phyloP scores from a whole-genome alignment of 176 grass and related monocot species.

The Paspalum vaginatum region DNA sequence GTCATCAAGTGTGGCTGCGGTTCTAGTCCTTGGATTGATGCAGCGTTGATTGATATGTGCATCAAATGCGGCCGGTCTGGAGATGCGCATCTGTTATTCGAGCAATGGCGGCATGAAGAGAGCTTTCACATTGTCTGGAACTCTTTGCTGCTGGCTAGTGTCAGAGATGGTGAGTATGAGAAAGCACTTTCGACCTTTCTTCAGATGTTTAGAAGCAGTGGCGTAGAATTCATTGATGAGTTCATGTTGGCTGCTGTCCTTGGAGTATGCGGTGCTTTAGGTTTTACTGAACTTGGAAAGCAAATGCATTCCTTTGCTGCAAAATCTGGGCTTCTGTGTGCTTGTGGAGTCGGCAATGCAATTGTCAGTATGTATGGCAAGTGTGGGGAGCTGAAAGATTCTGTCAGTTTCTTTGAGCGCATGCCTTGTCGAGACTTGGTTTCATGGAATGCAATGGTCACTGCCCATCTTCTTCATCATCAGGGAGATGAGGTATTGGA shows the following conservation, averaged over 20 bases:
- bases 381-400: conserved; percentile 53
- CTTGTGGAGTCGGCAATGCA: conserved; percentile 54
- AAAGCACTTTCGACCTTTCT: conserved; percentile 54
- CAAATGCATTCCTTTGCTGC: conserved; percentile 58
- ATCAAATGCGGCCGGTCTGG: conserved; percentile 55
- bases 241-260: conserved; percentile 54
- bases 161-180: conserved; percentile 60
- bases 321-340: conserved; percentile 55
- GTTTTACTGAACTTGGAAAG: conserved; percentile 60
- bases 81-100: conserved; percentile 57
- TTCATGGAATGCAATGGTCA: conserved; percentile 68
- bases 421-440: conserved; percentile 60
- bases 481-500: conserved; percentile 55
- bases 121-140: conserved; percentile 66
- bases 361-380: conserved; percentile 71
- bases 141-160: conserved; percentile 50
- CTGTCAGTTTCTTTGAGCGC: conserved; percentile 46
- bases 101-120: conserved; percentile 49
- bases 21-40: conserved; percentile 62
- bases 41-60: conserved; percentile 74
- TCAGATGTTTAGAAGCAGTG: conserved; percentile 40
- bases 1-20: conserved; percentile 56
- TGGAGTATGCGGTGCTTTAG: conserved; percentile 60
- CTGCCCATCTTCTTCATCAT: conserved; percentile 57
- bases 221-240: conserved; percentile 50